Base-by-base conservation (phyloP, 2,329 filamentous ascomycete genomes). In the Blastomyces gilchristii region DNA sequence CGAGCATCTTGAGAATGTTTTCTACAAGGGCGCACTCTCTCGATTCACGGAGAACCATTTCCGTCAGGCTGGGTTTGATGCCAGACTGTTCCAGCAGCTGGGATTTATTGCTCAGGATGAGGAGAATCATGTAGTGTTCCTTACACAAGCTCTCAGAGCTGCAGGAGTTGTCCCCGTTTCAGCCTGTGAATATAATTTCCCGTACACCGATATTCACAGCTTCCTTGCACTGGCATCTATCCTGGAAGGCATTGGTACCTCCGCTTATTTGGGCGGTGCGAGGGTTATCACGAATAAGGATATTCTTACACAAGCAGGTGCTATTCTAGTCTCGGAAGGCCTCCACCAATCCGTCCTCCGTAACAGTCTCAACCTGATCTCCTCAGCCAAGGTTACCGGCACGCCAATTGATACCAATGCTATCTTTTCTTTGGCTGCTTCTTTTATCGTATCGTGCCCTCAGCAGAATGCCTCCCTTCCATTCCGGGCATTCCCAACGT, bases 341-440 rank as follows among this genome's bases (percentile, higher is more conserved):
- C 81, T 86, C 11, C 86, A 89, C 76, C 82, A 81, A 1, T 77
- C 86, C 3, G 87, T 85, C 75, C 76, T 87, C 67, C 83, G 86
- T 61, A 73, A 76, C 39, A 75, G 75, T 11, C 73, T 80, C 22
- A 73, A 76, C 58, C 70, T 83, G 68, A 72, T 73, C 4, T 83
- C 85, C 1, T 85, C 84, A 69, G 76, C 85, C 0, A 79, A 83
- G 67, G 74, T 85, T 8, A 86, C 86, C 66, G 86, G 87, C 66
- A 78, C 81, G 31, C 83, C 85, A 0, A 78, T 88, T 47, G 73
- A 75, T 66, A 78, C 82, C 69, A 81, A 86, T 72, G 75, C 81
- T 68, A 84, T 88, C 58, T 87, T 81, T 78, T 85, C 85, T 2
- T 80, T 89, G n/a, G 85, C 86, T 0, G 79, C 84, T 0, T 76